phyloP scores from a whole-genome alignment of 2,329 filamentous ascomycete genomes.

The Cladosporium sp. region DNA sequence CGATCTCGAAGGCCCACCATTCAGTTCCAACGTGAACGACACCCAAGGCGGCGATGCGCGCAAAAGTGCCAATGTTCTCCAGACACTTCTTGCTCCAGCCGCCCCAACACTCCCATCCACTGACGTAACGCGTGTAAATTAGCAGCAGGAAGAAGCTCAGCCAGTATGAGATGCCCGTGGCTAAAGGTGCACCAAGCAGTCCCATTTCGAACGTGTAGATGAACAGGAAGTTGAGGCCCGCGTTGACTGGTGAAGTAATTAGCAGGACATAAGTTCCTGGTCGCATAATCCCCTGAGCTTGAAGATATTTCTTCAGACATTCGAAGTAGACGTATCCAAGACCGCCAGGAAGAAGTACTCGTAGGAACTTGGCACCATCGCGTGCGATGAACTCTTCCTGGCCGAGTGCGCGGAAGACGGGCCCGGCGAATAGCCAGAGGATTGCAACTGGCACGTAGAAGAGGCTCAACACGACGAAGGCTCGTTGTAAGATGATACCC shows the following conservation, averaged over 20 bases:
- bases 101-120: conserved; percentile 77
- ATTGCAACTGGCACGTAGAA: conserved; percentile 74
- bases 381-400: conserved; percentile 77
- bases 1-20: conserved; percentile 95
- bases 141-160: conserved; percentile 75
- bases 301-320: conserved; percentile 65
- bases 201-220: conserved; percentile 71
- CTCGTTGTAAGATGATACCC: conserved; percentile 75
- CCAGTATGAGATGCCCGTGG: conserved; percentile 86
- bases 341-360: conserved; percentile 74
- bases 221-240: conserved; percentile 65
- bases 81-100: conserved; percentile 67
- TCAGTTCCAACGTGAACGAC: conserved; percentile 82
- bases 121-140: conserved; percentile 70
- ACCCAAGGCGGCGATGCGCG: conserved; percentile 72
- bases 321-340: conserved; percentile 89
- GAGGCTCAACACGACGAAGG: conserved; percentile 68
- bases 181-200: conserved; percentile 76
- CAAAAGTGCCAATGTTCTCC: conserved; percentile 70
- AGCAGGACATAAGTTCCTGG: conserved; percentile 65
- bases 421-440: conserved; percentile 75
- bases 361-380: conserved; percentile 73
- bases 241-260: conserved; percentile 63
- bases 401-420: conserved; percentile 71
- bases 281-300: conserved; percentile 64